Evolutionary conservation across 345 rosid genomes (phyloP).

Genomic region (Diplotaxis tenuifolia): DNA sequence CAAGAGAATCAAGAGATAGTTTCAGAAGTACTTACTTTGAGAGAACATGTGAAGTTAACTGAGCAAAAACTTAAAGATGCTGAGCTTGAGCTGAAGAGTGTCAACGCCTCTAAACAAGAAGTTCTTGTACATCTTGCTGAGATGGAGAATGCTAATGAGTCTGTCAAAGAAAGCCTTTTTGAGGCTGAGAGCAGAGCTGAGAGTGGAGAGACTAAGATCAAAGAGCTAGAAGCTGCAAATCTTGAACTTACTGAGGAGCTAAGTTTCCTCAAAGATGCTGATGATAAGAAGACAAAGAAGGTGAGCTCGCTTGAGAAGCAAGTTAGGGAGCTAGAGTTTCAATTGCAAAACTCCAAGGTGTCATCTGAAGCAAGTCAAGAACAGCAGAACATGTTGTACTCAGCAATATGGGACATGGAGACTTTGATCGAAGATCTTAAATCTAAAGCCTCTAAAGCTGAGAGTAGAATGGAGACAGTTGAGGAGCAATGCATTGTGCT

Average conservation of each 20-base stretch:
- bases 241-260: slow-evolving; percentile 79
- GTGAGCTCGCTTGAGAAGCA: slow-evolving; percentile 80
- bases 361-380: slow-evolving; percentile 85
- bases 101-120: slow-evolving; percentile 53
- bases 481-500: slow-evolving; percentile 74
- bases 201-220: slow-evolving; percentile 62
- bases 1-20: slow-evolving; percentile 41
- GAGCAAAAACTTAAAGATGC: slow-evolving; percentile 57
- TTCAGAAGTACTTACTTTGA: slow-evolving; percentile 52
- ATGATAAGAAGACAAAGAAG: slow-evolving; percentile 62
- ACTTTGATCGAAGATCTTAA: slow-evolving; percentile 86
- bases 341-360: slow-evolving; percentile 64
- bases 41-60: slow-evolving; percentile 52
- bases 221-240: slow-evolving; percentile 65
- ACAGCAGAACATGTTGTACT: slow-evolving; percentile 88
- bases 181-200: slow-evolving; percentile 74
- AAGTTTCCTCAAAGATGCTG: slow-evolving; percentile 64
- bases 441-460: slow-evolving; percentile 89
- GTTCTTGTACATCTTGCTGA: slow-evolving; percentile 65
- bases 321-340: slow-evolving; percentile 65
- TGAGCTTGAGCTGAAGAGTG: slow-evolving; percentile 46
- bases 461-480: slow-evolving; percentile 56
- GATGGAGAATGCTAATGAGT: slow-evolving; percentile 61
- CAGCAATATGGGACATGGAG: slow-evolving; percentile 99
- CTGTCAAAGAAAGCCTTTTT: slow-evolving; percentile 60